Conservation (phyloP, 768 basidiomycete genomes). For the Serendipita indica region DNA sequence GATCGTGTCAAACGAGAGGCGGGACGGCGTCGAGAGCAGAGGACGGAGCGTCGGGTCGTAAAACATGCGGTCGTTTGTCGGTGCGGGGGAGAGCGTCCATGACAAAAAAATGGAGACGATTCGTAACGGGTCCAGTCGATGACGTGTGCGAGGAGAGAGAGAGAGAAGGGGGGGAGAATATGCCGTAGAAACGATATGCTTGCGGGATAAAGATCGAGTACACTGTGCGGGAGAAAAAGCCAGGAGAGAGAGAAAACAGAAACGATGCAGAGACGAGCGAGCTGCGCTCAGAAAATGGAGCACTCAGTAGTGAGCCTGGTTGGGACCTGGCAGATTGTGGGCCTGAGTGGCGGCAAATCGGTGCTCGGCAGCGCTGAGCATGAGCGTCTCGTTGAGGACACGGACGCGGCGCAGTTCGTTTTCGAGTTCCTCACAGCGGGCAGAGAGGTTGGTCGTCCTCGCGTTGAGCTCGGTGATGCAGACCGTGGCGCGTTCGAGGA, state of each 20-base stretch:
- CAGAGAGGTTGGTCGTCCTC: slow-evolving; percentile 42
- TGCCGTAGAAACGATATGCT: slow-evolving; percentile 2
- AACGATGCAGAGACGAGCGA: neutral
- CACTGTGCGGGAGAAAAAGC: neutral
- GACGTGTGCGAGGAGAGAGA: neutral
- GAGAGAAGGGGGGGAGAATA: neutral
- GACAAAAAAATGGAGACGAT: too few species aligned
- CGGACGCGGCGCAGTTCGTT: slow-evolving; percentile 27
- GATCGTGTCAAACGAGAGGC: slow-evolving; percentile 8
- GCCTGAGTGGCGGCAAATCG: slow-evolving; percentile 46
- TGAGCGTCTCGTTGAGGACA: slow-evolving; percentile 76
- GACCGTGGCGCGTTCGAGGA: slow-evolving; percentile 72
- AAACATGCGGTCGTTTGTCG: neutral
- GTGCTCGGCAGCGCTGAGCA: slow-evolving; percentile 71
- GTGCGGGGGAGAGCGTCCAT: neutral
- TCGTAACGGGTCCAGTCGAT: slow-evolving; percentile 3
- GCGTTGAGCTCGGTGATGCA: slow-evolving; percentile 64
- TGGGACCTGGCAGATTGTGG: slow-evolving; percentile 18
- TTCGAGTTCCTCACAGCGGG: slow-evolving; percentile 70
- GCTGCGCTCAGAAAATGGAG: neutral
- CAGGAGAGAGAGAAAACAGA: neutral
- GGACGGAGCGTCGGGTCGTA: slow-evolving; percentile 7
- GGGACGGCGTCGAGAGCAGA: slow-evolving; percentile 2
- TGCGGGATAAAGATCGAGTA: neutral
- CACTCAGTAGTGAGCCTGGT: slow-evolving; percentile 17